Percentiles rank a stretch among this genome's conserved stretches.
These are phyloP conservation scores for Aspergillus sp. DNA, from an alignment of 2,329 filamentous ascomycete species.

Conservation along the genomic window DNA sequence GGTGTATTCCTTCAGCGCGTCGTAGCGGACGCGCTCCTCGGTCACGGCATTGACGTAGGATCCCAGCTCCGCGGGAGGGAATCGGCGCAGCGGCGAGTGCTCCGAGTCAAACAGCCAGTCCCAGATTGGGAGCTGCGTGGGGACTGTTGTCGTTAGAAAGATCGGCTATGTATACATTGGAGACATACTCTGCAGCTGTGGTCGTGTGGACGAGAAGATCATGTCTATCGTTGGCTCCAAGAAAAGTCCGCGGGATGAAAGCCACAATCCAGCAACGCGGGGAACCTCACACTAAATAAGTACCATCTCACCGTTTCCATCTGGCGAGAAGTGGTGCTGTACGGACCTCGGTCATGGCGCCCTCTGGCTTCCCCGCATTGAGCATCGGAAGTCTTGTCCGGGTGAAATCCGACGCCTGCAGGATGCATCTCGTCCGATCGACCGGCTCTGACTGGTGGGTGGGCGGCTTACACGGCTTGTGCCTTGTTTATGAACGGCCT, in stretches of 20 bases:
- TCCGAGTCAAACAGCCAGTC: conserved; percentile 59
- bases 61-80: conserved; percentile 41
- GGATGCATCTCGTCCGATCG: neutral
- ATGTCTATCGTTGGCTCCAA: neutral
- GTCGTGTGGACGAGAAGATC: conserved; percentile 4
- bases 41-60: conserved; percentile 55
- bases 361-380: neutral
- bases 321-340: neutral
- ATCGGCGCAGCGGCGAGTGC: conserved; percentile 50
- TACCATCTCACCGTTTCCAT: neutral
- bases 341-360: neutral
- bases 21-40: conserved; percentile 57
- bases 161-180: neutral
- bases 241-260: neutral
- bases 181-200: conserved; percentile 1
- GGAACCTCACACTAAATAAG: neutral
- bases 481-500: neutral
- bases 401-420: neutral
- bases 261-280: neutral
- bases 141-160: conserved; percentile 6
- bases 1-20: conserved; percentile 57
- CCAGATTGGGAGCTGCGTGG: conserved; percentile 48
- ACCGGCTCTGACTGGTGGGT: neutral
- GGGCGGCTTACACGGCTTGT: neutral
- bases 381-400: neutral